Evolutionary conservation across 1,284 basidiomycete genomes (phyloP).

Genomic region (Pterula multifida): DNA sequence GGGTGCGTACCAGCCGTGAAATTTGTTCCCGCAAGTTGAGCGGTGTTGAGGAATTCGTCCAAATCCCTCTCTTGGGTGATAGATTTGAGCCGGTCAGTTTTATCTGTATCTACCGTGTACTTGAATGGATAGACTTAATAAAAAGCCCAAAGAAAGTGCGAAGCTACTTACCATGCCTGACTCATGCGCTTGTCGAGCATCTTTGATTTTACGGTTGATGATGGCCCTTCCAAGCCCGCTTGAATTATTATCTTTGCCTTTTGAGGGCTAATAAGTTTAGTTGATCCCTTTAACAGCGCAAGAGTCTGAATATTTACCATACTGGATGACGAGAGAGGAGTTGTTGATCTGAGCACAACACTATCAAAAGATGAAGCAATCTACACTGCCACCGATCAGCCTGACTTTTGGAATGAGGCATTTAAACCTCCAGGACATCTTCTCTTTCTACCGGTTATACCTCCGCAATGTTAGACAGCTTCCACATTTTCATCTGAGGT

Average conservation of each 20-base stretch:
- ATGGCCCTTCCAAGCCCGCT: slow-evolving; percentile 85
- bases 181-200: slow-evolving; percentile 61
- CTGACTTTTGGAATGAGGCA: not conserved
- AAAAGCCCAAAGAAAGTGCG: not conserved
- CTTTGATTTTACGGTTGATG: slow-evolving; percentile 80
- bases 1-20: slow-evolving; percentile 81
- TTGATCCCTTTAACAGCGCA: not conserved
- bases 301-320: too few species aligned
- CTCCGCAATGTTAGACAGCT: slow-evolving; percentile 38
- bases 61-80: slow-evolving; percentile 95
- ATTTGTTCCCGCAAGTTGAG: slow-evolving; percentile 88
- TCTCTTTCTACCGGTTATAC: slow-evolving; percentile 40
- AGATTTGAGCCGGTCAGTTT: slow-evolving; percentile 67
- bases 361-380: not conserved
- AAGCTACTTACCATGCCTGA: slow-evolving; percentile 28
- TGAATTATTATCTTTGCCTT: slow-evolving; percentile 44
- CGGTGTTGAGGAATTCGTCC: slow-evolving; percentile 93
- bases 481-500: slow-evolving; percentile 53
- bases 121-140: slow-evolving; percentile 38
- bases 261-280: slow-evolving; percentile 26
- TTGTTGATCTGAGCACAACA: too few species aligned
- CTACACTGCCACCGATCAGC: not conserved
- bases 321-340: too few species aligned
- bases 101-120: slow-evolving; percentile 73
- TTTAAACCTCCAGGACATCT: slow-evolving; percentile 10